phyloP scores from a whole-genome alignment of 164 flowering plant species.

The Stephania cephalantha region DNA sequence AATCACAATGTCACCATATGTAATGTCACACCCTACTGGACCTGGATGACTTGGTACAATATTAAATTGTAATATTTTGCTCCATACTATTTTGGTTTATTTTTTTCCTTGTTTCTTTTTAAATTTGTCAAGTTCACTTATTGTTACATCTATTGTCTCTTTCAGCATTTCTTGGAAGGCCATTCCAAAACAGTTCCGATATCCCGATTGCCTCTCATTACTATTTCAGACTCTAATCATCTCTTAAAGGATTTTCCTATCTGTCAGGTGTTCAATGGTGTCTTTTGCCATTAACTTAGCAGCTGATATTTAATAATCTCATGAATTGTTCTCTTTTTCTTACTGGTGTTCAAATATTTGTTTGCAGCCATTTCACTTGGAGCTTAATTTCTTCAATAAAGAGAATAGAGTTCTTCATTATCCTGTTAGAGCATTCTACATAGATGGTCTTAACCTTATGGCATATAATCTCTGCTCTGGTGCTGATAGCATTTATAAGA shows the following conservation, averaged over 20 bases:
- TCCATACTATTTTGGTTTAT: background rate
- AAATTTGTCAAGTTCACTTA: slow-evolving; percentile 2
- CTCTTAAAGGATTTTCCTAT: slow-evolving; percentile 75
- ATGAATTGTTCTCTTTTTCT: background rate
- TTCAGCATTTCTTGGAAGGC: slow-evolving; percentile 97
- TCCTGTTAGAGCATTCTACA: slow-evolving; percentile 87
- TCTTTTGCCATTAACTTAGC: background rate
- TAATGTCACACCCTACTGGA: background rate
- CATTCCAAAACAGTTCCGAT: slow-evolving; percentile 92
- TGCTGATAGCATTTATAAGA: slow-evolving; percentile 70
- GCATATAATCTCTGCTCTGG: slow-evolving; percentile 84
- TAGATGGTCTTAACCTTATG: slow-evolving; percentile 89
- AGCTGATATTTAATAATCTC: background rate
- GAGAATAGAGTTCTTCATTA: slow-evolving; percentile 90
- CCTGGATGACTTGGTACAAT: background rate
- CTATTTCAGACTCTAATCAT: slow-evolving; percentile 57
- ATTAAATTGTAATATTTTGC: background rate
- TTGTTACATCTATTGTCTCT: slow-evolving; percentile 7
- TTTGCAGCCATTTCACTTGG: slow-evolving; percentile 89
- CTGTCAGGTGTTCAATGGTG: slow-evolving; percentile 54
- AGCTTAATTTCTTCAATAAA: slow-evolving; percentile 93
- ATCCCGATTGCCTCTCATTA: slow-evolving; percentile 82
- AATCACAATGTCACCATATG: background rate
- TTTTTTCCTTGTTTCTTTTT: background rate
- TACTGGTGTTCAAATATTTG: slow-evolving; percentile 12